Conservation (phyloP, 352 stramenopile genomes). For the Phytophthora rubi region DNA sequence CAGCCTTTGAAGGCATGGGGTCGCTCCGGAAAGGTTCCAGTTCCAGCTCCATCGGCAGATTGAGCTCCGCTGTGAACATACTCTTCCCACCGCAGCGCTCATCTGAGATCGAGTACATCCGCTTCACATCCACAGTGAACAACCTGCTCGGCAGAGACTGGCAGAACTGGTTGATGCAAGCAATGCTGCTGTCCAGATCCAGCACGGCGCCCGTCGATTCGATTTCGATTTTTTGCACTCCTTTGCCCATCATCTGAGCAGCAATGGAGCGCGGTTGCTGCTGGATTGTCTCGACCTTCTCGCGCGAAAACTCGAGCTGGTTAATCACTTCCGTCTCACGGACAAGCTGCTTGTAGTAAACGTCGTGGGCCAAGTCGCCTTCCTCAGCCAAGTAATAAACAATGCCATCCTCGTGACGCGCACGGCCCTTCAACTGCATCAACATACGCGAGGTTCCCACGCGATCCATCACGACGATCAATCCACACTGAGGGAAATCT, state of each 20-base stretch:
- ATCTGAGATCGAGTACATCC: constrained; percentile 57
- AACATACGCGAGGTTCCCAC: constrained; percentile 66
- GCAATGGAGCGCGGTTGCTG: constrained; percentile 62
- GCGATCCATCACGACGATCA: constrained; percentile 70
- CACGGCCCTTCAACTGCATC: constrained; percentile 76
- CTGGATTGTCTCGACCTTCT: constrained; percentile 68
- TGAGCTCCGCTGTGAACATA: constrained; percentile 61
- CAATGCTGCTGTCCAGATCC: constrained; percentile 78
- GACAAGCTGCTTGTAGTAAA: constrained; percentile 58
- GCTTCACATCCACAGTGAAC: constrained; percentile 62
- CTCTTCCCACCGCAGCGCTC: constrained; percentile 34
- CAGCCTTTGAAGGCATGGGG: constrained; percentile 60
- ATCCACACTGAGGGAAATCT: constrained; percentile 76
- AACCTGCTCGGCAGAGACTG: constrained; percentile 66
- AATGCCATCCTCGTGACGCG: constrained; percentile 75
- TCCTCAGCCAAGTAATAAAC: constrained; percentile 80
- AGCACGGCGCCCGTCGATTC: constrained; percentile 66
- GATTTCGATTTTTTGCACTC: constrained; percentile 47
- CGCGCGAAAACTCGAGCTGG: constrained; percentile 62
- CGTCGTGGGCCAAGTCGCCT: constrained; percentile 47
- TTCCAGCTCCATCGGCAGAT: constrained; percentile 61
- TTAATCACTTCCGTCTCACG: constrained; percentile 61
- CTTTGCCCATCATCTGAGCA: constrained; percentile 47
- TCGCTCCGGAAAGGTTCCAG: constrained; percentile 53
- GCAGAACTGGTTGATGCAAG: constrained; percentile 81